Base-by-base conservation (phyloP, 164 flowering plant species). In the Chimonanthus praecox region DNA sequence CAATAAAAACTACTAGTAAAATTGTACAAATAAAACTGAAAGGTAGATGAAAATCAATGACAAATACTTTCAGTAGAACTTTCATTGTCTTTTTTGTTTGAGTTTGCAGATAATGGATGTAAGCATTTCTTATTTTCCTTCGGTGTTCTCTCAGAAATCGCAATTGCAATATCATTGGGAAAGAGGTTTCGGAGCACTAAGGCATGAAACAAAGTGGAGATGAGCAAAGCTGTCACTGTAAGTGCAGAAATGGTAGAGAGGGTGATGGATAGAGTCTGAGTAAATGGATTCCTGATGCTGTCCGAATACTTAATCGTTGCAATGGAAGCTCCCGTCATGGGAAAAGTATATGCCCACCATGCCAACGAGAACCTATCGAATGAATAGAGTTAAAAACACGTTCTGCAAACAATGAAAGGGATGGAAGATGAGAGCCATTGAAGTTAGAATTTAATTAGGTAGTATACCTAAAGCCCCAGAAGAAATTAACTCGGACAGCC, bases 141-240 rank as follows among this genome's bases (percentile, higher is more conserved):
- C 3, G 86, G 80, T 68, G 75, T 84, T 47, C 81, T 80, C 5
- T 82, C 75, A 63, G 89, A 84, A 51, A 92, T 90, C 46, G 98
- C 98, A 73, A 94, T 92, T 58, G 92, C 89, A 21, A 90, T 84
- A 84, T 94, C 97, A 62, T 92, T 92, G 4, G 97, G 98, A 78
- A 94, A 90, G 66, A 92, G 92, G 82, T 92, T 87, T 9, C 87
- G 77, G 7, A 85, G 83, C 47, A 92, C 85, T 74, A 94, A 87
- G 49, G 92, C 97, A 65, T 91, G 97, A 54, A 88, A 0, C 64
- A 89, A 71, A 3, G 94, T 91, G 47, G 91, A 66, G 44, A 88
- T 74, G 7, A 94, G 88, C 71, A 92, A 77, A 76, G 80, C 81
- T 16, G 87, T 68, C 3, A 91, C 94, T 11, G 81, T 82, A 21